Evolutionary conservation across 73 alveolate genomes (phyloP).

Genomic region (Breviolum minutum): DNA sequence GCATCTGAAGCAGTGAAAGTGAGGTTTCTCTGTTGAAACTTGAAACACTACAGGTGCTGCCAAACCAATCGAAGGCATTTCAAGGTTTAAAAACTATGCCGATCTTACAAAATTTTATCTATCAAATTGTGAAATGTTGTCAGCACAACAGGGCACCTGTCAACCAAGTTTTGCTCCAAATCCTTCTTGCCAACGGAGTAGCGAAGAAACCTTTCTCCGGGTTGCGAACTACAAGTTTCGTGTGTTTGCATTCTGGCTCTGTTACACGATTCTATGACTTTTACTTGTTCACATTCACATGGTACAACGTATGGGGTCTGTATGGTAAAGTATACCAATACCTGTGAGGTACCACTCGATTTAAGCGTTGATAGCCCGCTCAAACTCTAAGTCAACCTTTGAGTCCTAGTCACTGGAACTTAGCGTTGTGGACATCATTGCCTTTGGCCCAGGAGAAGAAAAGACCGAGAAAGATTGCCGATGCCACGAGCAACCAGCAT

Average conservation of each 20-base stretch:
- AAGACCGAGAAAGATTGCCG: slow-evolving; percentile 6
- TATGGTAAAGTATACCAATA: too few relatives aligned
- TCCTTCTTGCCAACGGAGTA: slow-evolving; percentile 22
- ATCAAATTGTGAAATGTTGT: too few relatives aligned
- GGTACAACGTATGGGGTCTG: too few relatives aligned
- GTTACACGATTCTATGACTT: background rate
- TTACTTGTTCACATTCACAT: background rate
- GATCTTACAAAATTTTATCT: background rate
- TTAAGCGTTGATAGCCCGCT: too few relatives aligned
- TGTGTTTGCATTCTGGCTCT: too few relatives aligned
- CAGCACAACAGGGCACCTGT: slow-evolving; percentile 27
- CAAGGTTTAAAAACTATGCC: background rate
- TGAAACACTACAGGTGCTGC: background rate
- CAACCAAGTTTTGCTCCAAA: slow-evolving; percentile 29
- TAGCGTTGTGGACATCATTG: slow-evolving; percentile 57
- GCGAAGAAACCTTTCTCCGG: slow-evolving; percentile 1
- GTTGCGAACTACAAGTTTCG: too few relatives aligned
- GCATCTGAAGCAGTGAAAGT: background rate
- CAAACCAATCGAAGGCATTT: background rate
- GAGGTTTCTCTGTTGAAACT: background rate
- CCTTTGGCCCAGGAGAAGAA: slow-evolving; percentile 74
- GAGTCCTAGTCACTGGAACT: slow-evolving; percentile 10
- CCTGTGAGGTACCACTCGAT: too few relatives aligned
- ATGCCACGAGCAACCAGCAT: slow-evolving; percentile 20
- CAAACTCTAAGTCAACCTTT: too few relatives aligned